Percentiles rank a stretch among this genome's conserved stretches.
These are phyloP conservation scores for Rasamsonia emersonii DNA, from an alignment of 2,329 filamentous ascomycete genomes.

Conservation along the genomic window DNA sequence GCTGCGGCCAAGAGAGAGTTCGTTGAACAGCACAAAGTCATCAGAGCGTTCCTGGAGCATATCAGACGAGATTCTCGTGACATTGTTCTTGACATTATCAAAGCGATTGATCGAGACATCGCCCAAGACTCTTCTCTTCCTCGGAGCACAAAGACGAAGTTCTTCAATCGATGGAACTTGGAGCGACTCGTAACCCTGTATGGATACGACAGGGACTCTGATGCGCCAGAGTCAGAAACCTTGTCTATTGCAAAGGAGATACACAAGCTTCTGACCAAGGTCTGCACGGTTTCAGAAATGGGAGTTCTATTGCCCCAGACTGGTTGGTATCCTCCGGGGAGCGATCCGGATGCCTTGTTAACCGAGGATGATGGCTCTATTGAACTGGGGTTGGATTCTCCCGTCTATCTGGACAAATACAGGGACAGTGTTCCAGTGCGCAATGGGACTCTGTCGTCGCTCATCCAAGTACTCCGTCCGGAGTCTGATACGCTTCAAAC, in stretches of 20 bases:
- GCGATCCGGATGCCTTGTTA: conserved; percentile 49
- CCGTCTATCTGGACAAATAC: conserved; percentile 62
- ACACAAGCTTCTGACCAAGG: conserved; percentile 65
- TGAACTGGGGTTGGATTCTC: conserved; percentile 59
- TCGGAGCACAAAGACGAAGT: conserved; percentile 62
- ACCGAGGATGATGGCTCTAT: conserved; percentile 42
- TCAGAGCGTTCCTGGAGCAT: conserved; percentile 64
- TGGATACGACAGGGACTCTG: conserved; percentile 39
- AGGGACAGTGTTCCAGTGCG: conserved; percentile 61
- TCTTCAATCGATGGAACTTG: conserved; percentile 67
- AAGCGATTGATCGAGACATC: conserved; percentile 60
- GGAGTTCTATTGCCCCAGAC: conserved; percentile 68
- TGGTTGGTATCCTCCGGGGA: conserved; percentile 73
- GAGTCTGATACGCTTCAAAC: conserved; percentile 75
- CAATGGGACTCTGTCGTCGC: conserved; percentile 70
- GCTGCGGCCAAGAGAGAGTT: conserved; percentile 72
- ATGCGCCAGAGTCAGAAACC: conserved; percentile 36
- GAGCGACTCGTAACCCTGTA: conserved; percentile 66
- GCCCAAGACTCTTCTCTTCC: conserved; percentile 67
- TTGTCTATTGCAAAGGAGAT: conserved; percentile 57
- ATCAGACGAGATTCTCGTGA: conserved; percentile 69
- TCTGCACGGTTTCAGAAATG: conserved; percentile 64
- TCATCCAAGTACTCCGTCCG: conserved; percentile 70
- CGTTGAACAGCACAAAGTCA: conserved; percentile 62
- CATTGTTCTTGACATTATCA: conserved; percentile 66